These are phyloP conservation scores for Zygnema circumcarinatum DNA, from an alignment of 139 green algal genomes.

Conservation along the genomic window DNA sequence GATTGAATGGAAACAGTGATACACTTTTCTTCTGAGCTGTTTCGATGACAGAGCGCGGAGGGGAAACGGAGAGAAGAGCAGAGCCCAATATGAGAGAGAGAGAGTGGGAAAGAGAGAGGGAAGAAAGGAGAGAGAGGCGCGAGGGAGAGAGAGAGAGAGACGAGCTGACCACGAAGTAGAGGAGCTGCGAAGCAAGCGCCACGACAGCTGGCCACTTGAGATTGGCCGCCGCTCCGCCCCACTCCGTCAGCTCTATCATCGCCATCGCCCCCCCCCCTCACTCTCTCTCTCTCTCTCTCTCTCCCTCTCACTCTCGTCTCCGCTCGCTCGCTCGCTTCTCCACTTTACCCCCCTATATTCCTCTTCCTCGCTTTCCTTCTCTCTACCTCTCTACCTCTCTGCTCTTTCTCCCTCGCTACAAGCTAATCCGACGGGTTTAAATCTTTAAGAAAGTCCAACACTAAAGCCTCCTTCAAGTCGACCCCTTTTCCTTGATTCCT, in stretches of 20 bases:
- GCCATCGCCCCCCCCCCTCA: background rate
- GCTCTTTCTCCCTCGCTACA: background rate
- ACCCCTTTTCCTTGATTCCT: background rate
- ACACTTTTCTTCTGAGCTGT: no score
- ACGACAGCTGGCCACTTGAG: constrained; percentile 26
- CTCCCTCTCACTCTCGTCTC: background rate
- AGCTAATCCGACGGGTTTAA: background rate
- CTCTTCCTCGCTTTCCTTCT: background rate
- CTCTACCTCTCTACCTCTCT: background rate
- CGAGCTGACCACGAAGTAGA: background rate
- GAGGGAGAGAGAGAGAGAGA: background rate
- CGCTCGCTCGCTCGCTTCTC: background rate
- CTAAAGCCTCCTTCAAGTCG: background rate
- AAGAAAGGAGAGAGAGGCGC: no score
- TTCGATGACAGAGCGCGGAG: no score
- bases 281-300: background rate
- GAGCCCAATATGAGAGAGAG: no score
- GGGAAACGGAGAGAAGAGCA: no score
- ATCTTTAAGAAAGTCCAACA: background rate
- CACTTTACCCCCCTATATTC: background rate
- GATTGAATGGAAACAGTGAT: no score
- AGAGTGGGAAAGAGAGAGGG: no score
- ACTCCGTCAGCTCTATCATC: background rate
- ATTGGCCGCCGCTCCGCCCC: background rate
- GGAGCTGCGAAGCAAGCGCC: constrained; percentile 9